Conservation (phyloP, 2,329 filamentous ascomycete species). For the Trichoderma lentiforme region DNA sequence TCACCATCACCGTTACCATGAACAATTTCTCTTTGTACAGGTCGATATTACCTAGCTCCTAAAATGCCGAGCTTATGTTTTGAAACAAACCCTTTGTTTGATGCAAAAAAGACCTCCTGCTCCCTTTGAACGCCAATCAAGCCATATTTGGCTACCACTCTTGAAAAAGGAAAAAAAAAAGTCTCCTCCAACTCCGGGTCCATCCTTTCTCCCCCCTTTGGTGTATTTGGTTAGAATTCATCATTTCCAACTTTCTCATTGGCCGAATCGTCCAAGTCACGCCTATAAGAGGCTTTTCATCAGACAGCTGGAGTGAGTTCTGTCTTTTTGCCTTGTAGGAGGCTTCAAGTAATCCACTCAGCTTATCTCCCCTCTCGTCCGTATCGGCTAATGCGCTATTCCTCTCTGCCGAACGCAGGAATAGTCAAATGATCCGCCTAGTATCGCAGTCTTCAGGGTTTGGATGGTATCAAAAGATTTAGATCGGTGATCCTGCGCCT, state of each 20-base stretch:
- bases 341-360: not conserved
- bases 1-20: not conserved
- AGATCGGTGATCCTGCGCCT: slow-evolving; percentile 35
- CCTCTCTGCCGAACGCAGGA: not conserved
- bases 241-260: not conserved
- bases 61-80: not conserved
- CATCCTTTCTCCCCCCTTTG: not conserved
- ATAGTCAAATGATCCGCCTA: not conserved
- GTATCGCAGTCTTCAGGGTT: not conserved
- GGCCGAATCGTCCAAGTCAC: not conserved
- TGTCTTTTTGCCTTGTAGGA: not conserved
- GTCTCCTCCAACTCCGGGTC: not conserved
- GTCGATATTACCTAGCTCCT: not conserved
- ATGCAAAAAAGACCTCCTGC: not conserved
- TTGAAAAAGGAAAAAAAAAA: not conserved
- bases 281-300: not conserved
- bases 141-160: not conserved
- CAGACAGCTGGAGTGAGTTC: not conserved
- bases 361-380: not conserved
- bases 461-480: not conserved
- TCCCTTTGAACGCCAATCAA: slow-evolving; percentile 2
- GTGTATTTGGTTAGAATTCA: not conserved
- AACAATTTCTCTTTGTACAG: not conserved
- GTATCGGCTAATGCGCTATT: not conserved
- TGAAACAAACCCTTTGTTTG: not conserved